Evolutionary conservation across 2,329 filamentous ascomycete species (phyloP), one percentile per base, ranked within the genome.

Genomic region (Pezicula neosporulosa): DNA sequence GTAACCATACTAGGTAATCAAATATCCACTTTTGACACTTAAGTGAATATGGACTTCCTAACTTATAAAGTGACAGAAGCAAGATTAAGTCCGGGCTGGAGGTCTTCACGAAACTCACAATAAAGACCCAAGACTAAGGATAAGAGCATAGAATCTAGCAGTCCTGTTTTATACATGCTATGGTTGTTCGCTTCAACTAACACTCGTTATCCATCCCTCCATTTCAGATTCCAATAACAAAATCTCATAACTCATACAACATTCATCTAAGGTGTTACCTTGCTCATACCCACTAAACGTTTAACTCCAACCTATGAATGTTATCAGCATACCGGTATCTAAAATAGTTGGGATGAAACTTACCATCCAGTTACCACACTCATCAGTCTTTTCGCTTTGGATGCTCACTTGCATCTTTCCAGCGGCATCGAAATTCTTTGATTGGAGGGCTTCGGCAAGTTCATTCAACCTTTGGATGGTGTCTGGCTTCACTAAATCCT

Each of bases 311-410:
- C 83, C 85, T 89, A 56, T 41, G 53, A 38, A 12, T 30, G 12
- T 33, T 27, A 63, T 83, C 74, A 83, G 76, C 19, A 47, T 49
- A 27, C 30, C 30, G 30, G 30, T 33, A 13, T 47, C 44, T 28
- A 16, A 16, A 44, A 30, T 6, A 36, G 51, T 38, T 44, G n/a
- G 6, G n/a, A 15, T 12, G 27, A 18, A 39, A 75, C 85, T 76
- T 75, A 91, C 89, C 87, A 93, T 92, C 89, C 89, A 93, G 66
- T 89, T 86, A 49, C 87, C 87, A 67, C 89, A 91, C 66, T 93
- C 87, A 43, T 90, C 86, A 1, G 82, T 87, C 74, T 87, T 87
- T 68, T 90, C 85, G 48, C 81, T 82, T 68, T 90, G 82, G 51
- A 93, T 86, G 57, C 91, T 85, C 41, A 89, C 76, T 68, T 92